These are phyloP conservation scores for Hypoxylon rubiginosum DNA, from an alignment of 2,329 filamentous ascomycete genomes.

Conservation along the genomic window DNA sequence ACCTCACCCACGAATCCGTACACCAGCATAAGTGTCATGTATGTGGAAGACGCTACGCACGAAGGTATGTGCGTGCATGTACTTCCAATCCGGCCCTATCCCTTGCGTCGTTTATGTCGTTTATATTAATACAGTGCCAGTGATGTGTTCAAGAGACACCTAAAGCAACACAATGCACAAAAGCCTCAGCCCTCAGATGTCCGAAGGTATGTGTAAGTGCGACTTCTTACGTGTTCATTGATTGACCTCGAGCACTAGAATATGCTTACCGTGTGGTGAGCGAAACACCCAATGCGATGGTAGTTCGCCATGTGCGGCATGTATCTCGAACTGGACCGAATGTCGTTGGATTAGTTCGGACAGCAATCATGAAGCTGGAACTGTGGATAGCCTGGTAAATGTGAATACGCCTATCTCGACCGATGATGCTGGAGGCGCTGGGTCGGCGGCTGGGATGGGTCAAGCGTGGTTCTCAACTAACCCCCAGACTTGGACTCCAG, in stretches of 20 bases:
- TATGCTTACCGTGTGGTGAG: slow-evolving; percentile 41
- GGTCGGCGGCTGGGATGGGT: slow-evolving; percentile 6
- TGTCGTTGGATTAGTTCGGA: slow-evolving; percentile 34
- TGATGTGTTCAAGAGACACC: slow-evolving; percentile 46
- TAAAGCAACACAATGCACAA: slow-evolving; percentile 43
- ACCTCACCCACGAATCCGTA: slow-evolving; percentile 43
- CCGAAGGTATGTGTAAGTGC: neutral
- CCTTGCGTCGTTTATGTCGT: neutral
- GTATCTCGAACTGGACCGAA: slow-evolving; percentile 32
- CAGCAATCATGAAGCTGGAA: neutral
- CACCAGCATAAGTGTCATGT: slow-evolving; percentile 46
- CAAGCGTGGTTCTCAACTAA: slow-evolving; percentile 27
- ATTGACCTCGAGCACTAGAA: slow-evolving; percentile 21
- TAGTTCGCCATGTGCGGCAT: slow-evolving; percentile 40
- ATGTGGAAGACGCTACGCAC: slow-evolving; percentile 46
- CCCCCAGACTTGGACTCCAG: slow-evolving; percentile 25
- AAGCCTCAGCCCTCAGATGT: slow-evolving; percentile 19
- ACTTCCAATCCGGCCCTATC: no score
- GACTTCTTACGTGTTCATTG: neutral
- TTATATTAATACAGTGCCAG: slow-evolving; percentile 28
- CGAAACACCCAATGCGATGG: slow-evolving; percentile 44
- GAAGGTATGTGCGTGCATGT: slow-evolving; percentile 36
- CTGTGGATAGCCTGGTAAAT: neutral
- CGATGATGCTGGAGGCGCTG: neutral
- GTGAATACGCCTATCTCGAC: neutral